Percentiles rank a stretch among this genome's conserved stretches.
These are phyloP conservation scores for Trichophyton equinum DNA, from an alignment of 2,329 filamentous ascomycete species.

Conservation along the genomic window DNA sequence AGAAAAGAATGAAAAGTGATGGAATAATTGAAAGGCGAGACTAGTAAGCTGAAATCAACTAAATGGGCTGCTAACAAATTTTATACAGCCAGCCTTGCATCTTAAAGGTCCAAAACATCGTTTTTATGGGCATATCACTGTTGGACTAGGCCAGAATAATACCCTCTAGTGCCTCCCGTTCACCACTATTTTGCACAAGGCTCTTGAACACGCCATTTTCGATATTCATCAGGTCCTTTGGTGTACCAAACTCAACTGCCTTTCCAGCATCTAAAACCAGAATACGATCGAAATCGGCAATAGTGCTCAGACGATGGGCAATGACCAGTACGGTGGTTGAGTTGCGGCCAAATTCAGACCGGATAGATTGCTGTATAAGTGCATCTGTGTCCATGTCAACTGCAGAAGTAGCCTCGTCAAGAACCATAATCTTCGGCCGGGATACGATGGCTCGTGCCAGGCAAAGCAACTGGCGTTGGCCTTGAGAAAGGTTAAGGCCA, in stretches of 20 bases:
- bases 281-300: conserved; percentile 64
- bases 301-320: conserved; percentile 62
- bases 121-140: neutral
- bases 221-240: conserved; percentile 47
- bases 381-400: conserved; percentile 67
- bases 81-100: no score
- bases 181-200: conserved; percentile 37
- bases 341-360: conserved; percentile 52
- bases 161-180: conserved; percentile 21
- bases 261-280: conserved; percentile 56
- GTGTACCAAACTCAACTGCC: conserved; percentile 55
- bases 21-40: no score
- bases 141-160: conserved; percentile 16
- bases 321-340: conserved; percentile 60
- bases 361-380: conserved; percentile 60
- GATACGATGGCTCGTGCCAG: conserved; percentile 61
- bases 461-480: conserved; percentile 63
- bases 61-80: no score
- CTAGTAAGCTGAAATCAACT: no score
- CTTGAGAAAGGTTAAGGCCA: conserved; percentile 62
- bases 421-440: conserved; percentile 62
- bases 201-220: conserved; percentile 44
- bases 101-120: no score
- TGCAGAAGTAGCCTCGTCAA: conserved; percentile 68
- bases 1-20: no score